phyloP scores from a whole-genome alignment of 2,329 filamentous ascomycete genomes.

The Trichophyton verrucosum region DNA sequence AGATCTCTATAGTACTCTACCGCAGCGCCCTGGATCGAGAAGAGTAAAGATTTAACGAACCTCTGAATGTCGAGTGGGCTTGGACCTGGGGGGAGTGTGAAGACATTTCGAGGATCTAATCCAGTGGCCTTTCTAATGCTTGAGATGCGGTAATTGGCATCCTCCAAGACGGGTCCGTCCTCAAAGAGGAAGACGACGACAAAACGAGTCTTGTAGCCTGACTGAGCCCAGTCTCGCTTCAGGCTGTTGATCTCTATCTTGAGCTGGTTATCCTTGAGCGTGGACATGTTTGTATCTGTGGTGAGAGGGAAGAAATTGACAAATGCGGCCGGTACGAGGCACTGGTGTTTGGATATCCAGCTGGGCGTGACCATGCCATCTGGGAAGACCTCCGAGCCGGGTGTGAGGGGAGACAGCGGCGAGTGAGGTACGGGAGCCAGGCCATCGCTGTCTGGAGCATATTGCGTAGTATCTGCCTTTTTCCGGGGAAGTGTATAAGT shows the following conservation, averaged over 20 bases:
- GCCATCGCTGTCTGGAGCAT: constrained; percentile 19
- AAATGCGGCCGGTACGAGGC: constrained; percentile 66
- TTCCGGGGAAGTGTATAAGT: constrained; percentile 48
- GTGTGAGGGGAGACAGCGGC: constrained; percentile 78
- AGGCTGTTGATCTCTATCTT: constrained; percentile 75
- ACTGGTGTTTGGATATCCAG: constrained; percentile 85
- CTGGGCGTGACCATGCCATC: constrained; percentile 71
- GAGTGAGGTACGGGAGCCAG: constrained; percentile 61
- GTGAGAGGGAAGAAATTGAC: constrained; percentile 70
- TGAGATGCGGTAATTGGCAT: constrained; percentile 63
- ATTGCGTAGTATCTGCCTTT: constrained; percentile 43
- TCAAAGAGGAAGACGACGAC: constrained; percentile 68
- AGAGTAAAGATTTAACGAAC: constrained; percentile 61
- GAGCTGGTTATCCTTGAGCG: constrained; percentile 71
- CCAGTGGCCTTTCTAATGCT: constrained; percentile 67
- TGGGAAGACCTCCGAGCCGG: constrained; percentile 69
- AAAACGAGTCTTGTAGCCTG: constrained; percentile 61
- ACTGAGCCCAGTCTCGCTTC: constrained; percentile 49
- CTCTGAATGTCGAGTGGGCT: constrained; percentile 58
- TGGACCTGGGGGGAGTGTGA: constrained; percentile 65
- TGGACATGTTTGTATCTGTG: constrained; percentile 59
- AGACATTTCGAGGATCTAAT: constrained; percentile 72
- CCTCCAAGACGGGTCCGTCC: constrained; percentile 49
- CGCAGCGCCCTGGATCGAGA: constrained; percentile 58
- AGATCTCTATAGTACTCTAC: constrained; percentile 90